Evolutionary conservation across 306 rosid genomes (phyloP).

Genomic region (Citrullus amarus): DNA sequence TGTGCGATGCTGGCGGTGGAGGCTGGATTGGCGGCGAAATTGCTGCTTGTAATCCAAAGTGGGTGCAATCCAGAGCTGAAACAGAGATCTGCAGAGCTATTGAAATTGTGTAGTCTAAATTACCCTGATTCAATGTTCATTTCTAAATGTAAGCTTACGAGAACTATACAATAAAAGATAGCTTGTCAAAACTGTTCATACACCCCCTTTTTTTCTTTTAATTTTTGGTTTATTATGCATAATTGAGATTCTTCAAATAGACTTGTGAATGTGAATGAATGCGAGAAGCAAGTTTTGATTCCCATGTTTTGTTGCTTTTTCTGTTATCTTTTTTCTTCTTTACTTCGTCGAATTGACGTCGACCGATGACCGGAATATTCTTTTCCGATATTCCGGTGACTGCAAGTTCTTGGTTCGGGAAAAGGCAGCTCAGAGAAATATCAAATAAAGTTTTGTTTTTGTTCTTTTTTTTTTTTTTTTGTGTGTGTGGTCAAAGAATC

Average conservation of each 20-base stretch:
- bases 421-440: background rate
- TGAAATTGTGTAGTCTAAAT: constrained; percentile 44
- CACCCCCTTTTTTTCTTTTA: background rate
- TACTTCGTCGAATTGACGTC: too few species aligned
- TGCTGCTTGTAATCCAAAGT: constrained; percentile 47
- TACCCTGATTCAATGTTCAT: constrained; percentile 35
- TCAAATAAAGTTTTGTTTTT: background rate
- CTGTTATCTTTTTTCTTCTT: background rate
- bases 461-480: background rate
- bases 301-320: background rate
- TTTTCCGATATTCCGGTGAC: background rate
- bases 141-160: constrained; percentile 50
- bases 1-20: constrained; percentile 42
- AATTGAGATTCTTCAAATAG: background rate
- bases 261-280: background rate
- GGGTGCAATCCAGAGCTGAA: constrained; percentile 37
- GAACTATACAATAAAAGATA: constrained; percentile 37
- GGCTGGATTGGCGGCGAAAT: constrained; percentile 47
- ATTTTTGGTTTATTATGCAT: background rate
- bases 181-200: constrained; percentile 1
- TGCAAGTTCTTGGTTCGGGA: background rate
- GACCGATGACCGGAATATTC: background rate
- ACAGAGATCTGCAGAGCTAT: constrained; percentile 33
- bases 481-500: constrained; percentile 3
- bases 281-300: background rate